phyloP scores from a whole-genome alignment of 495 filamentous ascomycete genomes.

The Xylaria nigripes region DNA sequence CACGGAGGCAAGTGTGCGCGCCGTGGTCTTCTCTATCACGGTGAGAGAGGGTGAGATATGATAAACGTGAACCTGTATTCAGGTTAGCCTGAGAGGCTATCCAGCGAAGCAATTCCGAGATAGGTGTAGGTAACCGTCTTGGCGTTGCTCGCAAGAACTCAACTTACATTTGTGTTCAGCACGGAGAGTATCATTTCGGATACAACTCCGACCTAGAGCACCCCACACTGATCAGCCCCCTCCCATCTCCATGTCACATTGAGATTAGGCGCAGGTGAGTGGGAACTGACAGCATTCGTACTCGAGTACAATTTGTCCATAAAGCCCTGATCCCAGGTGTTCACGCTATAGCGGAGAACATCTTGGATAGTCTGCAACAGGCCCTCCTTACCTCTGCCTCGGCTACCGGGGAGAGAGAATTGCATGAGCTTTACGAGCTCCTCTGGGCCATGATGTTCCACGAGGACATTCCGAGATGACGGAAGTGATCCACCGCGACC shows the following conservation, averaged over 20 bases:
- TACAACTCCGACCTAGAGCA: constrained; percentile 56
- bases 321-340: constrained; percentile 96
- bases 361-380: constrained; percentile 56
- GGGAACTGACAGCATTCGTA: constrained; percentile 59
- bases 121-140: background rate
- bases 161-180: constrained; percentile 74
- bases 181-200: constrained; percentile 75
- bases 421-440: constrained; percentile 58
- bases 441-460: constrained; percentile 59
- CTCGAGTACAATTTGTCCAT: constrained; percentile 85
- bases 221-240: background rate
- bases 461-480: constrained; percentile 50
- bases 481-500: constrained; percentile 41
- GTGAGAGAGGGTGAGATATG: constrained; percentile 84
- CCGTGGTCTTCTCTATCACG: constrained; percentile 73
- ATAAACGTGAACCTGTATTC: constrained; percentile 61
- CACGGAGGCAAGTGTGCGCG: constrained; percentile 57
- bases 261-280: background rate
- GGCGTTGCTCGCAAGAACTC: background rate
- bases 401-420: constrained; percentile 53
- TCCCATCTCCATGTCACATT: background rate
- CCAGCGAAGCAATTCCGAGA: background rate
- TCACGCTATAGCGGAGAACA: constrained; percentile 74
- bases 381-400: constrained; percentile 61
- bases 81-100: constrained; percentile 9